phyloP scores from a whole-genome alignment of 345 rosid genomes.

The Citrus cavaleriei region DNA sequence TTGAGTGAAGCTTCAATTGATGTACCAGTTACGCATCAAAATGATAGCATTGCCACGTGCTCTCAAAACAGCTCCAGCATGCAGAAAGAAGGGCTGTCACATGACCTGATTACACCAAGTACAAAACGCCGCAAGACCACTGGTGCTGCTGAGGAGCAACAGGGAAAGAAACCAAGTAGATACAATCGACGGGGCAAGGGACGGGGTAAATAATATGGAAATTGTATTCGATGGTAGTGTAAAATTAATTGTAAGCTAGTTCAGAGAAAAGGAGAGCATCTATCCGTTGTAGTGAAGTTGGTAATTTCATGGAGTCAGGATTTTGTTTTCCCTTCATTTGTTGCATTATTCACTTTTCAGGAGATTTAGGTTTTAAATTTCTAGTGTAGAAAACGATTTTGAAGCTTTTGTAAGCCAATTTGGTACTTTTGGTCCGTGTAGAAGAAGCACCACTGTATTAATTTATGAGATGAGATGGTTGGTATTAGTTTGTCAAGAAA shows the following conservation, averaged over 20 bases:
- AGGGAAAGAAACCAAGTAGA: constrained; percentile 41
- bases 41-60: constrained; percentile 30
- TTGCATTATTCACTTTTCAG: not conserved
- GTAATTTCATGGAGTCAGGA: not conserved
- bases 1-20: constrained; percentile 46
- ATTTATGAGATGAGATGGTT: not conserved
- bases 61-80: constrained; percentile 53
- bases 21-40: constrained; percentile 30
- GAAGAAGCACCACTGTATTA: not conserved
- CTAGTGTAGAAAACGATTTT: not conserved
- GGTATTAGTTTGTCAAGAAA: not conserved
- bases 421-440: not conserved
- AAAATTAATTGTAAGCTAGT: constrained; percentile 23
- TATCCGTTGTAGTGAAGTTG: constrained; percentile 6
- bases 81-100: constrained; percentile 40
- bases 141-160: constrained; percentile 32
- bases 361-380: constrained; percentile 1
- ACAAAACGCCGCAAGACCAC: constrained; percentile 28
- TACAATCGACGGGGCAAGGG: constrained; percentile 45
- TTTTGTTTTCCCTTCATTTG: not conserved
- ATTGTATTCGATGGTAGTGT: constrained; percentile 9
- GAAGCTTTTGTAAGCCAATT: not conserved
- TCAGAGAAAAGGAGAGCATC: constrained; percentile 10
- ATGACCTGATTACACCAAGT: constrained; percentile 27
- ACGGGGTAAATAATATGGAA: constrained; percentile 27